A percentile compares a stretch with the other conserved stretches of the same genome.
These are phyloP conservation scores for Hyphodiscus sp. DNA, from an alignment of 2,329 filamentous ascomycete genomes.

Conservation along the genomic window DNA sequence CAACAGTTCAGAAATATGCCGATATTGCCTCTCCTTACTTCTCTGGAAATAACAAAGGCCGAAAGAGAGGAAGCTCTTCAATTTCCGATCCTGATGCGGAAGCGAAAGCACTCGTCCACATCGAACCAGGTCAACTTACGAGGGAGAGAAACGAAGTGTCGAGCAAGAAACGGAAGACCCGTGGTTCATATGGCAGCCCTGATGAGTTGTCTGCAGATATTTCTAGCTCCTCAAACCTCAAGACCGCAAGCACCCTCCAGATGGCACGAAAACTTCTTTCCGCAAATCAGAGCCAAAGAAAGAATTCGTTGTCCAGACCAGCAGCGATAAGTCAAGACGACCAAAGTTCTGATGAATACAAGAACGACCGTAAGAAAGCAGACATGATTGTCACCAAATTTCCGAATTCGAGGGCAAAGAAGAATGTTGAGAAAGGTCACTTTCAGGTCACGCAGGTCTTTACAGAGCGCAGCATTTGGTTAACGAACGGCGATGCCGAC, in stretches of 20 bases:
- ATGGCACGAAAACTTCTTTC: neutral
- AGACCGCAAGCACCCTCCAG: neutral
- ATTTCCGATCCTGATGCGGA: neutral
- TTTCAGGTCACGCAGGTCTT: neutral
- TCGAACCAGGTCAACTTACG: too few species aligned
- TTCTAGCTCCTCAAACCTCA: neutral
- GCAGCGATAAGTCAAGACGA: neutral
- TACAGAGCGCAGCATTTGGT: neutral
- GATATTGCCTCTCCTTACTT: neutral
- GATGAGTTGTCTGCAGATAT: neutral
- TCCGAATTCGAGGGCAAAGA: neutral
- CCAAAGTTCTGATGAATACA: neutral
- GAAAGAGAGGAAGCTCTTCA: neutral
- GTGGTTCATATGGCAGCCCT: neutral
- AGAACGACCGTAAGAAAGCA: neutral
- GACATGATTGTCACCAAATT: neutral
- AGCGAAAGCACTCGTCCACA: too few species aligned
- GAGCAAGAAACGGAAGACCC: too few species aligned
- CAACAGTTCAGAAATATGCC: neutral
- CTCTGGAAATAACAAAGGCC: neutral
- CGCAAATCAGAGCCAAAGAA: neutral
- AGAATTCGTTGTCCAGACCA: neutral
- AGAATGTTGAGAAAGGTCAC: neutral
- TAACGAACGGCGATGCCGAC: neutral
- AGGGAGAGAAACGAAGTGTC: too few species aligned